Percentiles rank a stretch among this genome's conserved stretches.
Evolutionary conservation across 345 rosid species (phyloP).

Genomic region (Psidium guajava): DNA sequence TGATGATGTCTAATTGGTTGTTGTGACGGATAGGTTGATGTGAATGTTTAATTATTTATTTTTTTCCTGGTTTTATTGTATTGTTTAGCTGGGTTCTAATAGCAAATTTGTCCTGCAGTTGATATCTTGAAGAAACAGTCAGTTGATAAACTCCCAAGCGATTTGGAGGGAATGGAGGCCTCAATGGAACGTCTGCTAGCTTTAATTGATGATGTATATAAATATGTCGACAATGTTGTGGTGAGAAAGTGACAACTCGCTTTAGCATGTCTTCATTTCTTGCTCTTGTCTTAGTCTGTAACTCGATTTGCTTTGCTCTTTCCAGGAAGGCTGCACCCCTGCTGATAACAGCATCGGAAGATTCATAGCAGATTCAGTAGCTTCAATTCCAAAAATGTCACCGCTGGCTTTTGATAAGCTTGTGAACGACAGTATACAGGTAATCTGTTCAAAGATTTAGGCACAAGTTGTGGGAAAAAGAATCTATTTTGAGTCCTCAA

Average conservation of each 20-base stretch:
- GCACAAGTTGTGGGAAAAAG: not conserved
- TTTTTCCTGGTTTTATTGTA: not conserved
- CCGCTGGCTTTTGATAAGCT: slow-evolving; percentile 77
- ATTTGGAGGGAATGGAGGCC: slow-evolving; percentile 97
- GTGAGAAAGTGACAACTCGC: slow-evolving; percentile 23
- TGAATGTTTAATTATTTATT: not conserved
- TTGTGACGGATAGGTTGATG: not conserved
- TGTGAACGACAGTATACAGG: slow-evolving; percentile 84
- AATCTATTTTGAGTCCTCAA: not conserved
- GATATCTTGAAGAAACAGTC: slow-evolving; percentile 60
- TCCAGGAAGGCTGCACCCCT: slow-evolving; percentile 58
- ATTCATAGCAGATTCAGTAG: slow-evolving; percentile 51
- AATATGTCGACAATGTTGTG: slow-evolving; percentile 81
- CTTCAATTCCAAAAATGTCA: slow-evolving; percentile 65
- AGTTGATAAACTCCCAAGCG: slow-evolving; percentile 82
- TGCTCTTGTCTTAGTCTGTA: slow-evolving; percentile 1
- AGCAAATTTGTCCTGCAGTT: slow-evolving; percentile 16
- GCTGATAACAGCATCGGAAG: slow-evolving; percentile 77
- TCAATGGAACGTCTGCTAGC: slow-evolving; percentile 63
- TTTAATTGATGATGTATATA: slow-evolving; percentile 60
- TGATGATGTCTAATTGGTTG: not conserved
- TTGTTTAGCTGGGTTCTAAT: not conserved
- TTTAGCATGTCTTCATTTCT: not conserved
- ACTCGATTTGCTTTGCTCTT: not conserved
- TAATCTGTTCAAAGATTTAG: slow-evolving; percentile 5